phyloP scores from a whole-genome alignment of 2,329 filamentous ascomycete species.

The Epichloe amarillans region DNA sequence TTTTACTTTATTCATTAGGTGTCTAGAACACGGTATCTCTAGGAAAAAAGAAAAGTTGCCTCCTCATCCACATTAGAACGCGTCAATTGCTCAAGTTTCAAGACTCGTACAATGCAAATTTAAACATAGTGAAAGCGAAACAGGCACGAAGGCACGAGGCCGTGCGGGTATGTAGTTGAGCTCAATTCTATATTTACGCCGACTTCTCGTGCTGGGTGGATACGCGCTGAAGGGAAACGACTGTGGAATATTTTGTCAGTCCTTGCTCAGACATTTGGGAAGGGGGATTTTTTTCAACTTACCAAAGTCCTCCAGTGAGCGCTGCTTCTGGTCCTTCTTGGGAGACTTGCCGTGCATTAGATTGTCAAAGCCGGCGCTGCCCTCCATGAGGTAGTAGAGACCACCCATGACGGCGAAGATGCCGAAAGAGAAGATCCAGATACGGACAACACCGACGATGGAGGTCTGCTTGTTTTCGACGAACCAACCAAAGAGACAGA shows the following conservation, averaged over 20 bases:
- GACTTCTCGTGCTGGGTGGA: conserved; percentile 88
- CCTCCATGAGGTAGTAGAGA: conserved; percentile 64
- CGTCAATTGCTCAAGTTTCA: conserved; percentile 19
- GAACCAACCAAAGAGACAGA: conserved; percentile 79
- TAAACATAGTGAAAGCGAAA: conserved; percentile 27
- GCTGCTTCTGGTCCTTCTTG: conserved; percentile 71
- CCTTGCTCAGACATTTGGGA: no score
- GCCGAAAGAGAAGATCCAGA: conserved; percentile 87
- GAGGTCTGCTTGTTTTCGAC: conserved; percentile 48
- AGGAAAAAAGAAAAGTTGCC: conserved; percentile 25
- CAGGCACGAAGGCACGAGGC: conserved; percentile 17
- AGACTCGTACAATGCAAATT: conserved; percentile 27
- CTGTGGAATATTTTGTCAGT: conserved; percentile 43
- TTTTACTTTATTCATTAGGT: conserved; percentile 30
- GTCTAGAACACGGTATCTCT: conserved; percentile 23
- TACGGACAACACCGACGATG: conserved; percentile 73
- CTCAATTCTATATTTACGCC: conserved; percentile 36
- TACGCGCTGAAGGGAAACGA: conserved; percentile 79
- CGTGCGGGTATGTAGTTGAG: conserved; percentile 25
- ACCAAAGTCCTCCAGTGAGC: conserved; percentile 81
- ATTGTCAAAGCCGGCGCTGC: conserved; percentile 73
- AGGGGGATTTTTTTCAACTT: conserved; percentile 26
- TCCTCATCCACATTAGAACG: conserved; percentile 21
- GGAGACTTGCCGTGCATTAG: conserved; percentile 83
- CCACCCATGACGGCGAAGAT: conserved; percentile 74